Evolutionary conservation across 75 land plant species (phyloP).

Genomic region (Picea glauca): DNA sequence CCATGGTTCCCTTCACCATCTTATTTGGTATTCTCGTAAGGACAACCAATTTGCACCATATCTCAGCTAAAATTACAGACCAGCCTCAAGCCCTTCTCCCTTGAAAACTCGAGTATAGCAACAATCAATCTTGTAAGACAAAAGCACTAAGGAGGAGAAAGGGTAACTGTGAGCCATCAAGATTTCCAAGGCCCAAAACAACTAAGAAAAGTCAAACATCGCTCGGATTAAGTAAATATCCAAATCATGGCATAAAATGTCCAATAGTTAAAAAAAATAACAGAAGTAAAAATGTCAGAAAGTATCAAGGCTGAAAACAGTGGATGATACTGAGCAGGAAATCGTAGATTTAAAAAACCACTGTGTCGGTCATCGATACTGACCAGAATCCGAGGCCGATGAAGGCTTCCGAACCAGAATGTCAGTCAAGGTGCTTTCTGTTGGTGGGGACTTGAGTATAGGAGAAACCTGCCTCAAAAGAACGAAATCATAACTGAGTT

Average conservation of each 20-base stretch:
- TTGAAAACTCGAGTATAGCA: neutral
- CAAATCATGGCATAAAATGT: too few species aligned
- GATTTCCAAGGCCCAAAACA: neutral
- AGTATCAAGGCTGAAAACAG: too few species aligned
- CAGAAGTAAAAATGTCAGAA: too few species aligned
- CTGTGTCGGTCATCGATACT: neutral
- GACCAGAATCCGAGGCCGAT: constrained; percentile 33
- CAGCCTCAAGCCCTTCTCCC: neutral
- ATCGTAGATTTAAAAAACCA: neutral
- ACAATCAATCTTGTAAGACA: neutral
- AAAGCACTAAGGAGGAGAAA: neutral
- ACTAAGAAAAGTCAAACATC: neutral
- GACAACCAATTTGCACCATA: neutral
- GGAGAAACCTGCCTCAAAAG: constrained; percentile 34
- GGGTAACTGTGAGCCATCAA: neutral
- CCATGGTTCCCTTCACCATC: neutral
- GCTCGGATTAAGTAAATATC: too few species aligned
- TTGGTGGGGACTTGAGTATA: constrained; percentile 36
- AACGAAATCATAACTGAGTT: neutral
- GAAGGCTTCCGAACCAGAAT: constrained; percentile 52
- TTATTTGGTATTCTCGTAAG: neutral
- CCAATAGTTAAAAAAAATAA: too few species aligned
- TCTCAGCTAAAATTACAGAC: neutral
- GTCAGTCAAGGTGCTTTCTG: constrained; percentile 62
- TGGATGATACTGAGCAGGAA: neutral